Percentiles rank a stretch among this genome's conserved stretches.
Conservation (phyloP, 306 rosid species). For the Vachellia collinsii region DNA sequence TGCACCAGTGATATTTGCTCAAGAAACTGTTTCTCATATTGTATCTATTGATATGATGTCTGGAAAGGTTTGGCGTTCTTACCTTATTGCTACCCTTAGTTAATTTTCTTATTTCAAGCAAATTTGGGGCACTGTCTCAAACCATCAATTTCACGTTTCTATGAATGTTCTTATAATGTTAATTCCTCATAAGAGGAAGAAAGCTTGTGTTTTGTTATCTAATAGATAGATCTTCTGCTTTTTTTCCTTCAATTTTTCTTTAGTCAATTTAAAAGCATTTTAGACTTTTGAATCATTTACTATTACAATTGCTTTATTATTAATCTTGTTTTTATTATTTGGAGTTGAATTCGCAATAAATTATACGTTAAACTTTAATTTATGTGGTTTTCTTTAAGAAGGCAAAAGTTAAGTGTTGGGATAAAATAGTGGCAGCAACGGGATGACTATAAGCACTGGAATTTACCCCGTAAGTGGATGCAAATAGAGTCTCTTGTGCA, state of each 20-base stretch:
- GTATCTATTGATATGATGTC: constrained; percentile 99
- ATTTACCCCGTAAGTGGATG: not conserved
- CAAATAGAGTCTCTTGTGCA: not conserved
- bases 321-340: not conserved
- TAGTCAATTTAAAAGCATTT: constrained; percentile 6
- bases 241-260: constrained; percentile 4
- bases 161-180: constrained; percentile 4
- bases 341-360: not conserved
- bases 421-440: constrained; percentile 27
- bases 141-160: constrained; percentile 4
- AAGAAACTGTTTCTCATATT: constrained; percentile 97
- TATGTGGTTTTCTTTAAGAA: constrained; percentile 1
- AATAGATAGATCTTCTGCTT: not conserved
- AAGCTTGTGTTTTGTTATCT: constrained; percentile 26
- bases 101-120: constrained; percentile 1
- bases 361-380: not conserved
- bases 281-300: constrained; percentile 17
- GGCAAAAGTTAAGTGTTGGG: constrained; percentile 28
- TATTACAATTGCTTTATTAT: not conserved
- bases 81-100: constrained; percentile 6
- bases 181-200: constrained; percentile 7
- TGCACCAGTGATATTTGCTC: constrained; percentile 98
- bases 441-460: constrained; percentile 7
- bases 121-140: constrained; percentile 17
- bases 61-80: constrained; percentile 74